Conservation (phyloP, 805 yeast genomes). For the Saturnispora bothae region DNA sequence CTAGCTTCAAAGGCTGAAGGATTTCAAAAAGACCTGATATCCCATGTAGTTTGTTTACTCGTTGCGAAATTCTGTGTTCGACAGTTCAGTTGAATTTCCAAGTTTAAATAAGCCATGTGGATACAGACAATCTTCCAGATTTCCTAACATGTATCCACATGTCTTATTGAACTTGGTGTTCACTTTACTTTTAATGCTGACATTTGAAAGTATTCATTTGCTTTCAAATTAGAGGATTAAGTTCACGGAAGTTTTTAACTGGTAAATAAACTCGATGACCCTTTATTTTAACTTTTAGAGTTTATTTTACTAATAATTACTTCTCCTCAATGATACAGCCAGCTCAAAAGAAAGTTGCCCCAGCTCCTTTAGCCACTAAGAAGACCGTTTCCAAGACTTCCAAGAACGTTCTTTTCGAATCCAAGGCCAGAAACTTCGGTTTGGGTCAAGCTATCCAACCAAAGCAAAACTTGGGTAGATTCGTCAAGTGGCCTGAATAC, state of each 20-base stretch:
- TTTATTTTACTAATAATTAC: slow-evolving; percentile 5
- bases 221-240: slow-evolving; percentile 17
- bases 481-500: slow-evolving; percentile 98
- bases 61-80: neutral
- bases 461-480: slow-evolving; percentile 91
- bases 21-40: slow-evolving; percentile 22
- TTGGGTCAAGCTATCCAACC: slow-evolving; percentile 94
- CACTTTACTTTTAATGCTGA: neutral
- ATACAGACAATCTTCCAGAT: neutral
- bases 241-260: slow-evolving; percentile 13
- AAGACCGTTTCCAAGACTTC: slow-evolving; percentile 34
- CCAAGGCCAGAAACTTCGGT: slow-evolving; percentile 89
- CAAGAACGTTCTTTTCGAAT: slow-evolving; percentile 80
- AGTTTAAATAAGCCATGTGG: slow-evolving; percentile 1
- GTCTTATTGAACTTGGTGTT: neutral
- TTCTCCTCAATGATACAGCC: slow-evolving; percentile 30
- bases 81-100: neutral
- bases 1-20: slow-evolving; percentile 20
- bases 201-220: neutral
- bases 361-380: slow-evolving; percentile 93
- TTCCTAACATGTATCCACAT: neutral
- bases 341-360: slow-evolving; percentile 73
- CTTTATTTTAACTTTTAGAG: slow-evolving; percentile 3
- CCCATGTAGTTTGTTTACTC: slow-evolving; percentile 9
- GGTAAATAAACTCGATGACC: slow-evolving; percentile 21